Conservation (phyloP, 164 flowering plant species). For the Umbellularia californica region DNA sequence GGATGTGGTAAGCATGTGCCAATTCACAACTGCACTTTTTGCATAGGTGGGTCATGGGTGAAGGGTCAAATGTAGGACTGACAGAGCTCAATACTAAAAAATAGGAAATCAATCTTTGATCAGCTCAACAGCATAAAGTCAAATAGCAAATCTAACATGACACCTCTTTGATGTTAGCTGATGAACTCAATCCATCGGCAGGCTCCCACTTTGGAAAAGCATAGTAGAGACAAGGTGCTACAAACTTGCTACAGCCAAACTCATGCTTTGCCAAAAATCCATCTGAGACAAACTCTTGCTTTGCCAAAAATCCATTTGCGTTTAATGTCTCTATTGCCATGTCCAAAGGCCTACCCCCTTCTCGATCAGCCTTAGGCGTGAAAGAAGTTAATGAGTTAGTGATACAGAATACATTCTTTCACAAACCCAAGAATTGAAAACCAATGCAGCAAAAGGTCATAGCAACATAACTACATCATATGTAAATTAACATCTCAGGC, state of each 20-base stretch:
- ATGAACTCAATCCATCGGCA: conserved; percentile 27
- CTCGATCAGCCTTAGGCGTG: conserved; percentile 67
- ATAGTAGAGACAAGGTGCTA: conserved; percentile 64
- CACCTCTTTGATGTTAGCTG: conserved; percentile 35
- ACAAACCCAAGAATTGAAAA: not conserved
- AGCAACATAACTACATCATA: not conserved
- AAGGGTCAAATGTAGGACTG: no score
- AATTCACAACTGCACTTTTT: not conserved
- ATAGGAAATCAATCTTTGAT: not conserved
- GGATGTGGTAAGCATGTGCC: no score
- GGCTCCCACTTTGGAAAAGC: conserved; percentile 17
- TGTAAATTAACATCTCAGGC: not conserved
- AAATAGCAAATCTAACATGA: not conserved
- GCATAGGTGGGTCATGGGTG: no score
- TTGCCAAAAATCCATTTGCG: conserved; percentile 48
- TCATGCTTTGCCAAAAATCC: conserved; percentile 57
- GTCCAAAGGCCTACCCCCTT: conserved; percentile 75
- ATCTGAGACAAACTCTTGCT: conserved; percentile 39
- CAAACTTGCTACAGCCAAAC: conserved; percentile 36
- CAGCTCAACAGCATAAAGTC: not conserved
- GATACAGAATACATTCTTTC: conserved; percentile 5
- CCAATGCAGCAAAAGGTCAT: not conserved
- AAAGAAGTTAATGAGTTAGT: conserved; percentile 14
- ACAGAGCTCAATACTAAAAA: not conserved
- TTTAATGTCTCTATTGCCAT: conserved; percentile 41